phyloP scores from a whole-genome alignment of 1,284 basidiomycete genomes.

The Omphalotus olearius region DNA sequence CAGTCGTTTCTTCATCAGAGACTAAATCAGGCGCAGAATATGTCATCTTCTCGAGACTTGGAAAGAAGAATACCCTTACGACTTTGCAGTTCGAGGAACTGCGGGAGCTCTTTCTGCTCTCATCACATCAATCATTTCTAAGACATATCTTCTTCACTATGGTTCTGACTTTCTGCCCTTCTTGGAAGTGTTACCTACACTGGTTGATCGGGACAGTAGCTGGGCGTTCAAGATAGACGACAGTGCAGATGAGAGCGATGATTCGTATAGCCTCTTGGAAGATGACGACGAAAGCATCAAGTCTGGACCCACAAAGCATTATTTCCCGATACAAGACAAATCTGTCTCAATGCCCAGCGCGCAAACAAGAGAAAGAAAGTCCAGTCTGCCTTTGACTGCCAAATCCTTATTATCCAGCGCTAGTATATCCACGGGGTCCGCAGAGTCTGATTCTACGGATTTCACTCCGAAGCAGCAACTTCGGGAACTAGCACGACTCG shows the following conservation, averaged over 20 bases:
- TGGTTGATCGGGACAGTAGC: slow-evolving; percentile 59
- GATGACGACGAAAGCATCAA: slow-evolving; percentile 46
- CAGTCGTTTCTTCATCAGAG: slow-evolving; percentile 1
- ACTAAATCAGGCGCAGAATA: slow-evolving; percentile 41
- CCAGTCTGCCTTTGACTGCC: slow-evolving; percentile 52
- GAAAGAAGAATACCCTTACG: slow-evolving; percentile 67
- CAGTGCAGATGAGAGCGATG: slow-evolving; percentile 57
- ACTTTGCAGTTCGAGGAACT: slow-evolving; percentile 73
- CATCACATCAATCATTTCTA: slow-evolving; percentile 70
- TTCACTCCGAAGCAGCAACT: slow-evolving; percentile 49
- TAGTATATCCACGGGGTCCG: slow-evolving; percentile 20
- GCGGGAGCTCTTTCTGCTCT: slow-evolving; percentile 67
- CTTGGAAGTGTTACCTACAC: slow-evolving; percentile 55
- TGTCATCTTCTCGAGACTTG: slow-evolving; percentile 72
- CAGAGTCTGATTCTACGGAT: slow-evolving; percentile 23
- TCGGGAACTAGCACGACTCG: slow-evolving; percentile 54
- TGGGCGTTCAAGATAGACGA: slow-evolving; percentile 69
- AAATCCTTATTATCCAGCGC: slow-evolving; percentile 31
- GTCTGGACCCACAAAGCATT: slow-evolving; percentile 21
- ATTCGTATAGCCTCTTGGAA: slow-evolving; percentile 45
- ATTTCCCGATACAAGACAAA: slow-evolving; percentile 17
- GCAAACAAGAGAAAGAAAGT: slow-evolving; percentile 51
- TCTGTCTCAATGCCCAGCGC: background rate
- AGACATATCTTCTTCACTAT: slow-evolving; percentile 77
- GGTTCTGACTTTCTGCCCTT: slow-evolving; percentile 77